Evolutionary conservation across 148 eudicot genomes (phyloP), one percentile per base, ranked within the genome.

Genomic region (Camellia lanceoleosa): DNA sequence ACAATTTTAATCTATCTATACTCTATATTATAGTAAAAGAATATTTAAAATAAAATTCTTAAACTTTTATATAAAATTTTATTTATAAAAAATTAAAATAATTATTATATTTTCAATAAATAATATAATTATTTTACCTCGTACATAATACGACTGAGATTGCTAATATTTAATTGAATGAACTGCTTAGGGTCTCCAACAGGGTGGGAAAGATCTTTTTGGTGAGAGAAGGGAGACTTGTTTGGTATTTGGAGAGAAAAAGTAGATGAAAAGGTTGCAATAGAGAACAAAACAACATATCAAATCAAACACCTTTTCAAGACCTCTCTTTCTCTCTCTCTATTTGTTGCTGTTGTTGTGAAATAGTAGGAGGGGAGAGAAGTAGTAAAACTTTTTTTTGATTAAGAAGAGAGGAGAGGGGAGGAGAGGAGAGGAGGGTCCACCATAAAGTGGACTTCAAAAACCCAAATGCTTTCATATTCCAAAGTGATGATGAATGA

Each of bases 241-340:
- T 79, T 72, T 47, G 69, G 47, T 15, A 43, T 55, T 49, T 23
- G 52, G 52, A 66, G 42, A 70, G 38, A 71, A 82, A 78, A 78
- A 65, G 78, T 54, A 14, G 44, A 71, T 63, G 79, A 68, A 67
- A 81, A 82, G 78, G 75, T 76, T 70, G 76, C 55, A 46, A 77
- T 63, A 71, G 70, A 49, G 49, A 71, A 75, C 55, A 80, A 80
- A 76, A 67, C 8, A 71, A 18, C 80, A 70, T 44, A 41, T 80
- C 80, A 77, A 80, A 84, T 80, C 83, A 71, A 84, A 72, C 70
- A 77, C 76, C 83, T 76, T 80, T 80, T 56, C 16, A 56, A 54
- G 0, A 10, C 23, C 47, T 46, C 49, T 13, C 70, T 38, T 18
- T 1, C 49, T 14, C 49, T 67, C 71, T 41, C 49, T 68, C 46